phyloP scores from a whole-genome alignment of 306 rosid genomes.

The Cicer judaicum region DNA sequence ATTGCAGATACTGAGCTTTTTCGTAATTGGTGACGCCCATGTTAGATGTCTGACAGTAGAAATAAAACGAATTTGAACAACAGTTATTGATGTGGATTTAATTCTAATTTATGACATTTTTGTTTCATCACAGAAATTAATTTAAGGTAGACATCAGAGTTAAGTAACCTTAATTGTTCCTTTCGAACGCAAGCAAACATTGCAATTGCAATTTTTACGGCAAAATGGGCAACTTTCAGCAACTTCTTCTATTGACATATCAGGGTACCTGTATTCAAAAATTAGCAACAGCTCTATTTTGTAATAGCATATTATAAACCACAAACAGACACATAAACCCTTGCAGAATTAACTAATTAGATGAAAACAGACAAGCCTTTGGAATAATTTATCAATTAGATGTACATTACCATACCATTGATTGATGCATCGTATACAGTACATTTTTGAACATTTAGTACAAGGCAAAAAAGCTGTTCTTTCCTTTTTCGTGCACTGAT shows the following conservation, averaged over 20 bases:
- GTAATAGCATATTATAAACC: slow-evolving; percentile 12
- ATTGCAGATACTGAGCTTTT: slow-evolving; percentile 57
- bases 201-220: slow-evolving; percentile 76
- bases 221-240: slow-evolving; percentile 73
- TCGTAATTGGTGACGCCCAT: slow-evolving; percentile 53
- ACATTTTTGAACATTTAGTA: slow-evolving; percentile 61
- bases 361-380: neutral
- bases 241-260: slow-evolving; percentile 58
- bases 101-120: slow-evolving; percentile 13
- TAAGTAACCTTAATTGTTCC: slow-evolving; percentile 67
- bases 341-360: slow-evolving; percentile 15
- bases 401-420: slow-evolving; percentile 58
- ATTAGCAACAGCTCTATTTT: slow-evolving; percentile 33
- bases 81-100: neutral
- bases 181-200: slow-evolving; percentile 68
- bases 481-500: slow-evolving; percentile 73
- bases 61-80: slow-evolving; percentile 28
- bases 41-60: slow-evolving; percentile 61
- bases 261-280: slow-evolving; percentile 63
- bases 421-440: slow-evolving; percentile 68
- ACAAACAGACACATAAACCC: slow-evolving; percentile 9
- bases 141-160: slow-evolving; percentile 14
- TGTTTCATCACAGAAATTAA: slow-evolving; percentile 32
- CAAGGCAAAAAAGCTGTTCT: slow-evolving; percentile 58
- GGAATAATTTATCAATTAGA: slow-evolving; percentile 14